These are phyloP conservation scores for Aspergillus pseudonomiae DNA, from an alignment of 2,329 filamentous ascomycete genomes.

Conservation along the genomic window DNA sequence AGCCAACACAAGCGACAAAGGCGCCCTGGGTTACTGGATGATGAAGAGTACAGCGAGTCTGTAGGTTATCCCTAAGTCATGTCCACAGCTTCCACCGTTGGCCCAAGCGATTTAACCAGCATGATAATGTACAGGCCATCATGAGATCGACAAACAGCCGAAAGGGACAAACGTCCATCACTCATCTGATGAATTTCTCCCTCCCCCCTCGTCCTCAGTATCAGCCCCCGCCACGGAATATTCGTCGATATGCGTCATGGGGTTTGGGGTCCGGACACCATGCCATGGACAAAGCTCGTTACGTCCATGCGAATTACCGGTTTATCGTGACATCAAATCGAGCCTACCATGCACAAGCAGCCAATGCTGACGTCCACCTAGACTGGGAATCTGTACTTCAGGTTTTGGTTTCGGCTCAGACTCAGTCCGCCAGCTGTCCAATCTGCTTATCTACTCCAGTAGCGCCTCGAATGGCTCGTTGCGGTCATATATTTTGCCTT, in stretches of 20 bases:
- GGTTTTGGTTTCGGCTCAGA: slow-evolving; percentile 85
- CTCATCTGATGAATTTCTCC: slow-evolving; percentile 91
- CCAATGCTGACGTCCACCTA: slow-evolving; percentile 84
- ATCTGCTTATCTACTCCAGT: slow-evolving; percentile 93
- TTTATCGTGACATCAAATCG: slow-evolving; percentile 87
- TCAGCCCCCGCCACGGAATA: slow-evolving; percentile 59
- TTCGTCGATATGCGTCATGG: slow-evolving; percentile 76
- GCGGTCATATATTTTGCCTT: slow-evolving; percentile 95
- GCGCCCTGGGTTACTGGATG: slow-evolving; percentile 73
- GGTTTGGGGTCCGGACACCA: slow-evolving; percentile 88
- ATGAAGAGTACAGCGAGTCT: slow-evolving; percentile 84
- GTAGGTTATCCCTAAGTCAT: slow-evolving; percentile 51
- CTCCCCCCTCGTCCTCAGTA: slow-evolving; percentile 71
- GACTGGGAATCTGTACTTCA: slow-evolving; percentile 92
- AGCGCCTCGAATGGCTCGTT: slow-evolving; percentile 94
- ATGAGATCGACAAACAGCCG: slow-evolving; percentile 69
- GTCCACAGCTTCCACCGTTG: not conserved
- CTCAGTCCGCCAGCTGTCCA: slow-evolving; percentile 85
- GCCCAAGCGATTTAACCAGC: slow-evolving; percentile 20
- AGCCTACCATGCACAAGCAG: slow-evolving; percentile 77
- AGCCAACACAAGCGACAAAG: slow-evolving; percentile 84
- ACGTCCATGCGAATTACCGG: slow-evolving; percentile 94
- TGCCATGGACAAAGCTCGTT: slow-evolving; percentile 85
- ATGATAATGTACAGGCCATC: slow-evolving; percentile 50
- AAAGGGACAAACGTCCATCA: slow-evolving; percentile 94